phyloP scores from a whole-genome alignment of 169 alveolate species.

The Plasmodium knowlesi region DNA sequence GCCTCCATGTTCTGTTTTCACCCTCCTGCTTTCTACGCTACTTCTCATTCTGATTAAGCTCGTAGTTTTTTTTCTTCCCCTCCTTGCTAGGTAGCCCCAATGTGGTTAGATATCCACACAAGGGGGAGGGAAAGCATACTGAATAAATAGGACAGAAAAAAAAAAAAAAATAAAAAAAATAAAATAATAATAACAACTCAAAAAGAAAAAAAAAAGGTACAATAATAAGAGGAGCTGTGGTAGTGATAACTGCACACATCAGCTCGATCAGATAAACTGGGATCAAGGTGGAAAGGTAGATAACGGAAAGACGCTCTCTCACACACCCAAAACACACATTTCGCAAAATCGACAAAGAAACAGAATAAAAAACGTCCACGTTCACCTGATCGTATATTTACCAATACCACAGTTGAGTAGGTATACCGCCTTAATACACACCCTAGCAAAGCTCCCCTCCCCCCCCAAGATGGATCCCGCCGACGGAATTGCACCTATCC shows the following conservation, averaged over 20 bases:
- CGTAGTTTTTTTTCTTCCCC: not conserved
- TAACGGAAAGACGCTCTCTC: not conserved
- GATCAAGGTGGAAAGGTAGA: not conserved
- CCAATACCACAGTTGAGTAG: not conserved
- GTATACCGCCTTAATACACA: not conserved
- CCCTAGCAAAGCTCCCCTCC: not conserved
- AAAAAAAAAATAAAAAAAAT: not conserved
- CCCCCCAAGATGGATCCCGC: slow-evolving; percentile 22
- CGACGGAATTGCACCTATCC: not conserved
- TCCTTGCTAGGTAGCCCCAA: not conserved
- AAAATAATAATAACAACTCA: no score
- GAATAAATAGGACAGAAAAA: not conserved
- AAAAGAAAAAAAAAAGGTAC: not conserved
- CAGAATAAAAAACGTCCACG: not conserved
- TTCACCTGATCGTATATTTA: not conserved
- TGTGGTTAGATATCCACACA: not conserved
- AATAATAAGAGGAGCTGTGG: not conserved
- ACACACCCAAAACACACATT: not conserved
- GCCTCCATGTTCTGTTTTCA: not conserved
- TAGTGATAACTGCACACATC: not conserved
- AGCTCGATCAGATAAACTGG: not conserved
- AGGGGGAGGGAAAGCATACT: not conserved
- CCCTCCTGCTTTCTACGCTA: not conserved
- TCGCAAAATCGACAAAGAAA: not conserved
- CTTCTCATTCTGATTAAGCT: not conserved